Evolutionary conservation across 805 yeast species (phyloP).

Genomic region (Metschnikowia rubicola): DNA sequence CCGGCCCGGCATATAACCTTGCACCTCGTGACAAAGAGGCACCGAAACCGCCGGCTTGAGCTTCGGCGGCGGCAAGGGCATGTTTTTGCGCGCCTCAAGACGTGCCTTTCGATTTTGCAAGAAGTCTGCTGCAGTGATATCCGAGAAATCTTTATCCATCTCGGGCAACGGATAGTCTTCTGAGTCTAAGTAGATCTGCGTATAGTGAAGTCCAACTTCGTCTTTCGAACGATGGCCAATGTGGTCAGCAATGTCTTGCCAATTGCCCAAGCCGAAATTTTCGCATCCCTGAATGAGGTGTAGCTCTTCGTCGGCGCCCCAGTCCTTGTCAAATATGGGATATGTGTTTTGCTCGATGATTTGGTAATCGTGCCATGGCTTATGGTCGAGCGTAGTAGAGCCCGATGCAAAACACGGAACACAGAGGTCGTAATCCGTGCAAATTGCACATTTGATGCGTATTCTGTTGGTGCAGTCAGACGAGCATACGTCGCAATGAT

Average conservation of each 20-base stretch:
- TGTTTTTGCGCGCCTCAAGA: conserved; percentile 65
- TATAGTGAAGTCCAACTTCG: conserved; percentile 85
- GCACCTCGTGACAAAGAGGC: conserved; percentile 95
- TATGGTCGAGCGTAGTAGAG: conserved; percentile 72
- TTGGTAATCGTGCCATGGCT: conserved; percentile 90
- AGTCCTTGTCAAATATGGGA: conserved; percentile 82
- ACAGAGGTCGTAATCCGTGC: conserved; percentile 93
- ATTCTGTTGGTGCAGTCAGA: conserved; percentile 92
- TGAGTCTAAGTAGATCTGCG: conserved; percentile 63
- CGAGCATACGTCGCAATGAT: conserved; percentile 95
- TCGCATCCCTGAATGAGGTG: conserved; percentile 88
- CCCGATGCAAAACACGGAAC: conserved; percentile 96
- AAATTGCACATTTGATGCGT: conserved; percentile 85
- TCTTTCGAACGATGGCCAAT: conserved; percentile 90
- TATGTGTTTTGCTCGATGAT: conserved; percentile 92
- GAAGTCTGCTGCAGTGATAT: conserved; percentile 65
- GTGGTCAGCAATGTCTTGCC: conserved; percentile 98
- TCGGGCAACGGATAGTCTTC: conserved; percentile 85
- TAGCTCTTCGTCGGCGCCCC: conserved; percentile 99
- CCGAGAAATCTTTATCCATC: conserved; percentile 62
- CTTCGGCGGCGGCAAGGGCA: conserved; percentile 79
- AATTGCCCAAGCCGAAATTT: conserved; percentile 87
- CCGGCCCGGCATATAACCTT: conserved; percentile 98
- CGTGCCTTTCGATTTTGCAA: conserved; percentile 62
- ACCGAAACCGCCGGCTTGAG: conserved; percentile 87